These are phyloP conservation scores for Pelargonium fulgidum DNA, from an alignment of 441 rosid species.

Conservation along the genomic window DNA sequence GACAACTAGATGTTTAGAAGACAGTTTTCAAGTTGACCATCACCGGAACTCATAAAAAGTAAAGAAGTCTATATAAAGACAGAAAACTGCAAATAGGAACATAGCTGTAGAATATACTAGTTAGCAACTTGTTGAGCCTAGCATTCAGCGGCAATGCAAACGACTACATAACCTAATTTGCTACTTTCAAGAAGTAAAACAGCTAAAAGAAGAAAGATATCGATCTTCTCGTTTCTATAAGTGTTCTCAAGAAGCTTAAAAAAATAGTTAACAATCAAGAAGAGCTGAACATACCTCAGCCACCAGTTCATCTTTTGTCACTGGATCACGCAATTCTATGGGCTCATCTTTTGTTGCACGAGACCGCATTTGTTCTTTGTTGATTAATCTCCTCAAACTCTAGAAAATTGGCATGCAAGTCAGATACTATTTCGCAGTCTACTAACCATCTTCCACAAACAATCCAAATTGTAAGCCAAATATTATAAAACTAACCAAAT, in stretches of 20 bases:
- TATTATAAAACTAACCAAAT: neutral
- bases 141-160: no score
- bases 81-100: neutral
- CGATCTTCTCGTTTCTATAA: no score
- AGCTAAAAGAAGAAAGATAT: no score
- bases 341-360: constrained; percentile 80
- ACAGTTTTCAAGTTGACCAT: neutral
- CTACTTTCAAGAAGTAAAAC: no score
- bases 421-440: constrained; percentile 1
- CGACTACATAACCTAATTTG: no score
- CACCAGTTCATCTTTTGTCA: constrained; percentile 61
- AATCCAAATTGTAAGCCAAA: neutral
- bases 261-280: neutral
- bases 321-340: constrained; percentile 56
- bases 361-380: constrained; percentile 51
- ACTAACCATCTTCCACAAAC: neutral
- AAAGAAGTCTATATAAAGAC: neutral
- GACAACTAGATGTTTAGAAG: neutral
- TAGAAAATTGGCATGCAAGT: constrained; percentile 19
- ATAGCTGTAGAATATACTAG: neutral
- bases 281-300: constrained; percentile 48
- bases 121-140: no score
- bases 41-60: neutral
- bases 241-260: neutral
- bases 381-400: constrained; percentile 54